Conservation (phyloP, 768 basidiomycete genomes). For the Coprinellus aureogranulatus region DNA sequence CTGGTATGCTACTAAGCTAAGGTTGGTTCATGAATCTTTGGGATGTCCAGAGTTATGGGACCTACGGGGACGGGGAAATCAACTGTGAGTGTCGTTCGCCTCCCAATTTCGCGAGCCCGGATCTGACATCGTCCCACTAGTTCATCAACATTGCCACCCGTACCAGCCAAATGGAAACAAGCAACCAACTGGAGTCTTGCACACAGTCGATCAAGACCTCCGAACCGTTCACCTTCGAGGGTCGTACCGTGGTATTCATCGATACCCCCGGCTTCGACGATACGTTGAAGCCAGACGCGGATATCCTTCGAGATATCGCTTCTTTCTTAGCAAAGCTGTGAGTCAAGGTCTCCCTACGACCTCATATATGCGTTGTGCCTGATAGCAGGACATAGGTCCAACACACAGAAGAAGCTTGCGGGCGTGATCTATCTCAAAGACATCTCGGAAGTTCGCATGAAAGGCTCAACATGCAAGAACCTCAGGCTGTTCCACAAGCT, state of each 20-base stretch:
- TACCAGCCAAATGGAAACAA: constrained; percentile 40
- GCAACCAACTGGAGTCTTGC: constrained; percentile 47
- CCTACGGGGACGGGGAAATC: too few relatives aligned
- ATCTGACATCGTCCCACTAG: too few relatives aligned
- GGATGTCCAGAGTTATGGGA: too few relatives aligned
- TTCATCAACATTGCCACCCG: constrained; percentile 56
- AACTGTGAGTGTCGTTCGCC: too few relatives aligned
- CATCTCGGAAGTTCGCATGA: constrained; percentile 44
- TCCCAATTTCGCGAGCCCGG: too few relatives aligned
- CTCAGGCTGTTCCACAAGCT: constrained; percentile 47
- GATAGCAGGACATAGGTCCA: constrained; percentile 20
- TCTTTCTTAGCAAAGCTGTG: constrained; percentile 37
- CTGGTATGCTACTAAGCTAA: too few relatives aligned
- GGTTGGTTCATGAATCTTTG: too few relatives aligned
- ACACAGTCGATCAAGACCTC: constrained; percentile 45
- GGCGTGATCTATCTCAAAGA: constrained; percentile 55
- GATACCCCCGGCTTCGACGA: constrained; percentile 67
- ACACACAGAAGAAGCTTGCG: constrained; percentile 36
- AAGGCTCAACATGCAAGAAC: constrained; percentile 41
- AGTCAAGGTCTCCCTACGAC: too few relatives aligned
- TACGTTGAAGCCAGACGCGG: constrained; percentile 38
- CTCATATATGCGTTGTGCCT: too few relatives aligned
- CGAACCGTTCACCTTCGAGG: constrained; percentile 42
- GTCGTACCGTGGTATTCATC: constrained; percentile 41
- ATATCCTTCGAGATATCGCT: constrained; percentile 49